Base-by-base conservation (phyloP, 805 yeast genomes). In the Saturnispora saitoi region DNA sequence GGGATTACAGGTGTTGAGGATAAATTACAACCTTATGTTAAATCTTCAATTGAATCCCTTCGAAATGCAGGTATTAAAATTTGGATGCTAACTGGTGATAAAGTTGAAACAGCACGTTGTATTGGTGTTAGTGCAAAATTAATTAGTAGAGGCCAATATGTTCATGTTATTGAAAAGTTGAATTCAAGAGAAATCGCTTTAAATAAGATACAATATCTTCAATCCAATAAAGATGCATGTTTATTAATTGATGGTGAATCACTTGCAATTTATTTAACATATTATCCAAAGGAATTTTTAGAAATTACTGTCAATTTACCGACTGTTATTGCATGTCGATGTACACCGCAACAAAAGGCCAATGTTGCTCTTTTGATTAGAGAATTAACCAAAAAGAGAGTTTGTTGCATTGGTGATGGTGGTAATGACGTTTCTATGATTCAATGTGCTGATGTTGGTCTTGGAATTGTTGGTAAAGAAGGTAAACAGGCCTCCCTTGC, bases 11-110 rank as follows among this genome's bases (percentile, higher is more conserved):
- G 99, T 53, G 99, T 93, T 22, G 99, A 93, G 62, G 99, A 93
- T 63, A 86, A 88, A 62, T 73, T 93, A 43, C 99, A 93, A 63
- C 75, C 78, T 49, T 89, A 91, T 63, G 96, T 95, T 43, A 91
- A 91, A 66, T 76, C 95, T 0, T 87, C 96, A 0, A 81, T 93
- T 50, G 99, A 93, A 69, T 72, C 90, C 32, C 72, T 93, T 56
- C 77, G 99, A 57, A 93, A 95, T 67, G 99, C 98, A 0, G 99
- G 98, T 4, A 80, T 95, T 48, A 90, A 90, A 59, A 93, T 93
- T 45, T 93, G 99, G 99, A 95, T 93, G 99, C 70, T 93, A 43
- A 93, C 99, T 0, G 99, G 99, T 56, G 99, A 93, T 65, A 93
- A 93, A 64, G 98, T 93, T 6, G 99, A 93, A 68, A 93, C 99